phyloP scores from a whole-genome alignment of 2,329 filamentous ascomycete species.

The Trichophyton rubrum region DNA sequence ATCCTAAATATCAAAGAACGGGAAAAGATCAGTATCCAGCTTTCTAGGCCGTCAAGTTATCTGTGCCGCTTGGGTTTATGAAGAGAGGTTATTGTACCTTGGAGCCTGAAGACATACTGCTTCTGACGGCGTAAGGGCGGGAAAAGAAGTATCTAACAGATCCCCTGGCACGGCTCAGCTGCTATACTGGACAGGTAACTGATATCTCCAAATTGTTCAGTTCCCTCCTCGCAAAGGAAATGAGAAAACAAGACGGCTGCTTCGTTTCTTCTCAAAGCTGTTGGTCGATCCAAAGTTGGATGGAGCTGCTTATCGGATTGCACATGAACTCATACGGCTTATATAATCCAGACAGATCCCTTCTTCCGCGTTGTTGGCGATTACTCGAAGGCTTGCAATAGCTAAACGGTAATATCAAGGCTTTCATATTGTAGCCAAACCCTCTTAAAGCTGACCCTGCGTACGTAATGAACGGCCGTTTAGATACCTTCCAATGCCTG shows the following conservation, averaged over 20 bases:
- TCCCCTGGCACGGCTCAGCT: neutral
- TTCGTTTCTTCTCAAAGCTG: neutral
- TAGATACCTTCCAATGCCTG: too few species aligned
- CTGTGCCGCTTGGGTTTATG: neutral
- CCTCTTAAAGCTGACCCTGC: too few species aligned
- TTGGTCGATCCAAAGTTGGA: neutral
- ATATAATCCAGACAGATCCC: neutral
- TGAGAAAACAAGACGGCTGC: neutral
- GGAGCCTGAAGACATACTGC: neutral
- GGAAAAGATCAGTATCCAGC: neutral
- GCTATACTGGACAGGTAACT: neutral
- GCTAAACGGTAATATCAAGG: too few species aligned
- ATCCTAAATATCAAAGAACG: conserved; percentile 43
- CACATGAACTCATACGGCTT: neutral
- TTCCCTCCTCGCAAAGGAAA: neutral
- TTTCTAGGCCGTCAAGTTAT: neutral
- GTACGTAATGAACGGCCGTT: too few species aligned
- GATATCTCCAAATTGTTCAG: neutral
- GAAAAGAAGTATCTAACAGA: neutral
- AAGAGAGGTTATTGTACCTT: conserved; percentile 1
- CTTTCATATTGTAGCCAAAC: too few species aligned
- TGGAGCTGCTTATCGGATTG: neutral
- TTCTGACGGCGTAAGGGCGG: neutral
- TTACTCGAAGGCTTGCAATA: too few species aligned
- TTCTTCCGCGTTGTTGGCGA: neutral